phyloP scores from a whole-genome alignment of 164 flowering plant genomes.

The Paratinospora sagittata region DNA sequence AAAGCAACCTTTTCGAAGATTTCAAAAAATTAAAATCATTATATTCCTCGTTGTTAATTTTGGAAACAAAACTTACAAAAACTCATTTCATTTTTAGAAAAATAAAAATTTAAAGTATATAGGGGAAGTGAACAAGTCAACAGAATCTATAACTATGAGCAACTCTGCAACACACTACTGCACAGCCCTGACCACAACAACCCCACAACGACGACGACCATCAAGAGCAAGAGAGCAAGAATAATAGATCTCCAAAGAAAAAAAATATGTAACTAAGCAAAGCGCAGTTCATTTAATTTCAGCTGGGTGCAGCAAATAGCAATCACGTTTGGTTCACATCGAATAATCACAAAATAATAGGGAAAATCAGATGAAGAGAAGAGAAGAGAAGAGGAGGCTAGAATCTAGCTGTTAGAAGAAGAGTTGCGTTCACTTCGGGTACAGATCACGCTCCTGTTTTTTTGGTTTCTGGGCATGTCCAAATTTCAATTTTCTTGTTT shows the following conservation, averaged over 20 bases:
- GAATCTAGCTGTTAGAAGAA: constrained; percentile 6
- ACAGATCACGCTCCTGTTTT: constrained; percentile 13
- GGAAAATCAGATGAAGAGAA: not conserved
- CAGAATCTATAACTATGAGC: not conserved
- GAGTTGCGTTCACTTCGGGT: constrained; percentile 32
- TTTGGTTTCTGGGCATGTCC: constrained; percentile 19
- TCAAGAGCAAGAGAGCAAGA: too few relatives aligned
- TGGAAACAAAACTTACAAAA: not conserved
- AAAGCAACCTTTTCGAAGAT: too few relatives aligned
- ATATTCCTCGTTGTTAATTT: too few relatives aligned
- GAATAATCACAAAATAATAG: not conserved
- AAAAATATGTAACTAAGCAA: not conserved
- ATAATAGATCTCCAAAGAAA: not conserved
- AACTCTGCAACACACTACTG: not conserved
- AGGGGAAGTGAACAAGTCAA: not conserved
- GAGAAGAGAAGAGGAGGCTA: not conserved
- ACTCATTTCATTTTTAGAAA: not conserved
- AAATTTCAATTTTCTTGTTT: constrained; percentile 22
- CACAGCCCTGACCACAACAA: not conserved
- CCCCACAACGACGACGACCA: not conserved
- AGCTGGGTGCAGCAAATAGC: too few relatives aligned
- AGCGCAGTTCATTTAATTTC: not conserved
- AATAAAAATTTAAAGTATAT: too few relatives aligned
- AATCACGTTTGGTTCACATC: too few relatives aligned
- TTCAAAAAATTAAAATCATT: too few relatives aligned